Conservation (phyloP, 345 rosid genomes). For the Populus pruinosa region DNA sequence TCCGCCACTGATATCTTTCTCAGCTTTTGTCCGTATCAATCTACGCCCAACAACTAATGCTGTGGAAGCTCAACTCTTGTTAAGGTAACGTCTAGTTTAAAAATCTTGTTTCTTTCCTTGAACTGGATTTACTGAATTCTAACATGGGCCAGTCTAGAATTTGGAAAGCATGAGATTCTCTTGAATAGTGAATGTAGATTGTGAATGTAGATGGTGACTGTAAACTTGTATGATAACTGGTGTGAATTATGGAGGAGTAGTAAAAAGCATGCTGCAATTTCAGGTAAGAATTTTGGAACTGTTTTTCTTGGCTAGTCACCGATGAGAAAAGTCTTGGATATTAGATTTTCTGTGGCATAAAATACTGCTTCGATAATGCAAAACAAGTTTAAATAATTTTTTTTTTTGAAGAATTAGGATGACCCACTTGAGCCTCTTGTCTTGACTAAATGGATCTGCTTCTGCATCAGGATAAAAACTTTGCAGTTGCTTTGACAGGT, state of each 20-base stretch:
- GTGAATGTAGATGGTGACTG: background rate
- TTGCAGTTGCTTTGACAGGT: background rate
- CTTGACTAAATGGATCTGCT: background rate
- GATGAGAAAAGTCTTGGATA: background rate
- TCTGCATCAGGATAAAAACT: background rate
- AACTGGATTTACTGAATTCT: background rate
- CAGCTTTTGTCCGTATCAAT: background rate
- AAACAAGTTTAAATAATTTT: background rate
- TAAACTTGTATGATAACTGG: background rate
- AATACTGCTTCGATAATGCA: background rate
- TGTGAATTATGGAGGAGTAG: background rate
- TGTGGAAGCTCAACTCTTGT: background rate
- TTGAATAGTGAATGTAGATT: background rate
- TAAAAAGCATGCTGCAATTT: background rate
- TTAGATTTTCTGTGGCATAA: background rate
- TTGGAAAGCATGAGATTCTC: background rate
- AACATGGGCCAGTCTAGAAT: conserved; percentile 4
- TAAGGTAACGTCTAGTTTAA: background rate
- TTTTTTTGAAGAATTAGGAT: background rate
- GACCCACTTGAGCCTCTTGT: background rate
- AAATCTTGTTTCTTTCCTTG: background rate
- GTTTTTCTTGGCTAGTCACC: background rate
- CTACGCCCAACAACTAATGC: background rate
- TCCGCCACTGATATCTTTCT: conserved; percentile 6
- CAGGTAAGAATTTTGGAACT: background rate